Percentiles rank a stretch among this genome's conserved stretches.
Conservation (phyloP, 371 early-diverging fungal genomes). For the Nematocida minor region DNA sequence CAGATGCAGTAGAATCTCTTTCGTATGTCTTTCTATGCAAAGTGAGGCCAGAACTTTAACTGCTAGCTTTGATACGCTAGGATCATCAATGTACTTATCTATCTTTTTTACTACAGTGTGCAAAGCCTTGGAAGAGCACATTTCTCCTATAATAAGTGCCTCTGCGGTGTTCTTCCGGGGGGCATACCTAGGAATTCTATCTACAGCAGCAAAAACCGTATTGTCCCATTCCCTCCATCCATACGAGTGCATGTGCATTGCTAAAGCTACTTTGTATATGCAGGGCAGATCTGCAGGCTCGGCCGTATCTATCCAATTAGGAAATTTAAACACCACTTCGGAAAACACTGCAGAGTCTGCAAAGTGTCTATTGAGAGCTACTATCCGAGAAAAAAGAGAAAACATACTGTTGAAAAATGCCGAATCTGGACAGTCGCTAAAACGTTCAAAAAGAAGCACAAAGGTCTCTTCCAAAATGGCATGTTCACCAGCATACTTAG, state of each 20-base stretch:
- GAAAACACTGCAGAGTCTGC: not conserved
- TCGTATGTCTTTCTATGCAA: not conserved
- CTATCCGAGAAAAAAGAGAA: not conserved
- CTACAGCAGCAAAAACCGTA: not conserved
- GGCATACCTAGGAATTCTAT: not conserved
- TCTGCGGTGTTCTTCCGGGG: not conserved
- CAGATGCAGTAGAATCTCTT: not conserved
- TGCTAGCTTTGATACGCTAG: not conserved
- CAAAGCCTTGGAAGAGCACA: not conserved
- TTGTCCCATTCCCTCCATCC: constrained; percentile 9
- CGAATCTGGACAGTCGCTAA: not conserved
- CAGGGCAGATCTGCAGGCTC: not conserved
- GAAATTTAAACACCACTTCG: not conserved
- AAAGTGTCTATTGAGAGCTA: not conserved
- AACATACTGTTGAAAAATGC: not conserved
- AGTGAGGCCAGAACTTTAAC: not conserved
- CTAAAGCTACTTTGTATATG: not conserved
- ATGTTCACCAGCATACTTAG: not conserved
- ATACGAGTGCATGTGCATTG: not conserved
- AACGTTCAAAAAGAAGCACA: not conserved
- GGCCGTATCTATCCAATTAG: not conserved
- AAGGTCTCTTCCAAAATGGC: not conserved
- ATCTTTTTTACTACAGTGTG: not conserved
- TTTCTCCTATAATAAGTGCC: not conserved
- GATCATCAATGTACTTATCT: not conserved